Conservation (phyloP, 805 yeast genomes). For the Ogataea methanolica region DNA sequence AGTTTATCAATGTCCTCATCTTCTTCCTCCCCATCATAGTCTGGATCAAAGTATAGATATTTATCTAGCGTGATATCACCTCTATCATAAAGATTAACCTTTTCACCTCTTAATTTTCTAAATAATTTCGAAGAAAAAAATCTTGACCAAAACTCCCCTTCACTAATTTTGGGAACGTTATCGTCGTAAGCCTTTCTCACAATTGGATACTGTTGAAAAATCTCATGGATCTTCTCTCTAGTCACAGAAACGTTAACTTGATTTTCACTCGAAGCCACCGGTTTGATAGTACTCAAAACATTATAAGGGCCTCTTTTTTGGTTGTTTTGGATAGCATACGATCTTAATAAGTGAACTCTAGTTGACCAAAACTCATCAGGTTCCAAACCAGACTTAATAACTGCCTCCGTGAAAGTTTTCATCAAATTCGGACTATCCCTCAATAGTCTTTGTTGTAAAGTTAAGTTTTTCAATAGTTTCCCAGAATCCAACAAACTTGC, state of each 20-base stretch:
- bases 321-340: constrained; percentile 77
- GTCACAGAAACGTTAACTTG: constrained; percentile 91
- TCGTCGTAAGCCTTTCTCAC: constrained; percentile 87
- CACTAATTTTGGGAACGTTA: constrained; percentile 81
- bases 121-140: constrained; percentile 89
- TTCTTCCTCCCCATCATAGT: constrained; percentile 38
- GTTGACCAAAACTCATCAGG: constrained; percentile 87
- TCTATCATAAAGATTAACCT: constrained; percentile 65
- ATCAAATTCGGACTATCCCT: constrained; percentile 65
- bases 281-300: constrained; percentile 88
- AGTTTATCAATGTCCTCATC: constrained; percentile 30
- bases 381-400: constrained; percentile 68
- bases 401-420: constrained; percentile 81
- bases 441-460: constrained; percentile 73
- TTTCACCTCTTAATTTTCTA: constrained; percentile 85
- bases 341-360: constrained; percentile 71
- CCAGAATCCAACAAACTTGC: constrained; percentile 45
- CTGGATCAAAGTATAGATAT: constrained; percentile 69
- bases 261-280: constrained; percentile 89
- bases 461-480: constrained; percentile 62
- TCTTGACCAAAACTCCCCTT: constrained; percentile 94
- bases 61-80: constrained; percentile 84
- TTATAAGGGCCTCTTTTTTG: constrained; percentile 93
- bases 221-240: constrained; percentile 81
- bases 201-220: constrained; percentile 89